A percentile compares a stretch with the other conserved stretches of the same genome.
Evolutionary conservation across 768 basidiomycete genomes (phyloP).

Genomic region (Coprinopsis cinerea): DNA sequence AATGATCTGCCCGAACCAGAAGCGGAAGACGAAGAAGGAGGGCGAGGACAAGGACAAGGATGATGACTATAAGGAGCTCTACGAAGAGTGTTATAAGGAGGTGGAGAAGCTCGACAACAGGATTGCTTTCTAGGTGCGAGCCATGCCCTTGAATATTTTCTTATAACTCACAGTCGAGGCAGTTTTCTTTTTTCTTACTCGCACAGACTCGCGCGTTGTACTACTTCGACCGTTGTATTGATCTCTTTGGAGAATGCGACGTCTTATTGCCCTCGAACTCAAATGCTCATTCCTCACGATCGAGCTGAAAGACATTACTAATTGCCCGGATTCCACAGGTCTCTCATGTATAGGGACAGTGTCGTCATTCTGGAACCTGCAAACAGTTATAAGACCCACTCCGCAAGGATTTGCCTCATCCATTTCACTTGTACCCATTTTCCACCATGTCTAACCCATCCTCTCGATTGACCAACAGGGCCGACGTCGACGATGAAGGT

Average conservation of each 20-base stretch:
- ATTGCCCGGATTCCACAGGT: too few relatives aligned
- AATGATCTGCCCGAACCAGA: conserved; percentile 82
- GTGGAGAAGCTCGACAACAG: conserved; percentile 75
- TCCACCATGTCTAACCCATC: conserved; percentile 1
- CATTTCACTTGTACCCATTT: not conserved
- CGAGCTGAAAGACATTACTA: not conserved
- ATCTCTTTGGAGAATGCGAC: too few relatives aligned
- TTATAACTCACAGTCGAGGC: too few relatives aligned
- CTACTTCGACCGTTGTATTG: too few relatives aligned
- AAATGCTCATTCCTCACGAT: not conserved
- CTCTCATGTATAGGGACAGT: too few relatives aligned
- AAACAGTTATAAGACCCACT: not conserved
- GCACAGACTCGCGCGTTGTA: too few relatives aligned
- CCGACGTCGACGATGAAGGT: not conserved
- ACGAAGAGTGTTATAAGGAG: conserved; percentile 82
- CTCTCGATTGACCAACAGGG: not conserved
- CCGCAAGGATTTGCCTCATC: not conserved
- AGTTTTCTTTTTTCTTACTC: too few relatives aligned
- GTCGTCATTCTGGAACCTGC: too few relatives aligned
- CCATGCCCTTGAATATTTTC: not conserved
- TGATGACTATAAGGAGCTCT: conserved; percentile 81
- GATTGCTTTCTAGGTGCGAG: conserved; percentile 49
- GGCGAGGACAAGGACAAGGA: conserved; percentile 61
- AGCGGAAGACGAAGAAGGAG: conserved; percentile 63
- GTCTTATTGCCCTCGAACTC: too few relatives aligned